Base-by-base conservation (phyloP, 768 basidiomycete genomes). In the Saitozyma podzolica region DNA sequence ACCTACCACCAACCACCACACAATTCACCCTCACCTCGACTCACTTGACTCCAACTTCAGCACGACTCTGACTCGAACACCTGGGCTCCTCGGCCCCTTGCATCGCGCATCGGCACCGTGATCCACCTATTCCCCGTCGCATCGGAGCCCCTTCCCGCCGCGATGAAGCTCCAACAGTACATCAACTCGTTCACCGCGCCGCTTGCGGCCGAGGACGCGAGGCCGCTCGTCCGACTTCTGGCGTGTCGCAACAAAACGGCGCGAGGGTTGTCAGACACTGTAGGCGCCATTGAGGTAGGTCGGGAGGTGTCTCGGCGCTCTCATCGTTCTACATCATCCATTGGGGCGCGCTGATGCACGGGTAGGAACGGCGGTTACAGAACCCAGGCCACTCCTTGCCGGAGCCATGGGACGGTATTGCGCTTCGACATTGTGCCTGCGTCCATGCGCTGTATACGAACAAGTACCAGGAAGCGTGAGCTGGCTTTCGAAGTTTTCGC, bases 391-490 rank as follows among this genome's bases (percentile, higher is more conserved):
- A 71, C 59, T 63, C 65, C 9, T 58, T 74, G 29, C 62, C 66
- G 11, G 75, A 74, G 53, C 75, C 75, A 40, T 76, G 75, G 75
- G 75, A 74, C 48, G 66, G 52, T 17, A 74, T 76, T 64, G 75
- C 72, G 4, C 54, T 70, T 6, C 45, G 72, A 54, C 75, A 76
- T 63, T 74, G 72, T 54, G 75, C 72, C 39, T 68, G 68, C 52
- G 70, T 76, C 5, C 45, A 68, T 51, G 68, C 69, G 11, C 40
- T 74, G 42, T 70, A 70, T 50, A 54, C 41, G 0, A 56, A 72
- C 42, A 54, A 64, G 39, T 72, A 68, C 56, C 64, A 68, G 49
- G 62, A 61, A 58, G 75, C 75, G 75, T 76, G 59, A 72, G 75
- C 49, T 51, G n/a, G 8, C 47, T 43, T 45, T 47, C 37, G 4